Base-by-base conservation (phyloP, 257 asterid genomes). In the Rhazya stricta region DNA sequence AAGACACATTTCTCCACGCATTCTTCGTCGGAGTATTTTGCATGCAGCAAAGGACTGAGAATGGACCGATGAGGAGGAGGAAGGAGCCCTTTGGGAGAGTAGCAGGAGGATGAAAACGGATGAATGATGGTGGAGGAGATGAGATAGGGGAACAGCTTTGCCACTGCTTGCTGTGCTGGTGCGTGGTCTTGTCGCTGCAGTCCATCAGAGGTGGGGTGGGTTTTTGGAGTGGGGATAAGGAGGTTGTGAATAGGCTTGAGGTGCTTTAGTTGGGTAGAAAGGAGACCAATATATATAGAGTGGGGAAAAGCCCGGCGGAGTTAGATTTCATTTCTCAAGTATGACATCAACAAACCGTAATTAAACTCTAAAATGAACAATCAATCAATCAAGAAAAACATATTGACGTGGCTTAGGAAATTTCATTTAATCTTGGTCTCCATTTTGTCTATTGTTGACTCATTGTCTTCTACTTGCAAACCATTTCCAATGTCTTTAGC, bases 21-120 rank as follows among this genome's bases (percentile, higher is more conserved):
- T 72, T n/a, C 85, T 54, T 27, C 87, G 79, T n/a, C 87, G 85
- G 23, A 84, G 81, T 68, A 84, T 81, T 48, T 81, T 84, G 81
- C 87, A 84, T 63, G 87, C 87, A 34, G 87, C 87, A 56, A 84
- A 12, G 87, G 87, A 57, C 83, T 71, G 13, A 76, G 75, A 46
- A 72, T 50, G 10, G 9, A 66, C 53, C 3, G 60, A 39, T 16
- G 79, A 67, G 12, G 78, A 19, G 0, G 79, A 16, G 0, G 80
- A 39, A 5, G 77, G 18, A 11, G 63, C 21, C 36, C 57, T 25
- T 43, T 43, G 48, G 48, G 48, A 7, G 9, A 13, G 12, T 10
- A 43, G 48, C 48, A 8, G 48, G 48, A 6, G n/a, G 48, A 43
- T 43, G 13, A n/a, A 43, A 43, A 11, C 13, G 13, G 48, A 51